A percentile compares a stretch with the other conserved stretches of the same genome.
These are phyloP conservation scores for Astrothelium macrocarpum DNA, from an alignment of 495 filamentous ascomycete genomes.

Conservation along the genomic window DNA sequence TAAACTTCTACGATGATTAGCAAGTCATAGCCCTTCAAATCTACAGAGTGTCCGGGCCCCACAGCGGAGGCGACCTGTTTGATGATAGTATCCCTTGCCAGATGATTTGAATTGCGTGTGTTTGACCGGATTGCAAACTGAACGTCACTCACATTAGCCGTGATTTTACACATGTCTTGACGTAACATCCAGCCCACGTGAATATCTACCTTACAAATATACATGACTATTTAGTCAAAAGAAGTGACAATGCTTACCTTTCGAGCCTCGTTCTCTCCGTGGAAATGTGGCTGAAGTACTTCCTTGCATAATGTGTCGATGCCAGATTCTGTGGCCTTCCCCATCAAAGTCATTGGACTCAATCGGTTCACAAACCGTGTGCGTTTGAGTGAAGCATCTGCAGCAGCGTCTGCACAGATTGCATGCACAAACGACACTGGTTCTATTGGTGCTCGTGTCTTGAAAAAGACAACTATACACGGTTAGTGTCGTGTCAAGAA, in stretches of 20 bases:
- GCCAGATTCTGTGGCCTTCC: conserved; percentile 69
- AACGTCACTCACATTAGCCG: neutral
- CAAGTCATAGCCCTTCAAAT: conserved; percentile 70
- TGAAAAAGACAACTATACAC: conserved; percentile 52
- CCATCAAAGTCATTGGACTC: conserved; percentile 66
- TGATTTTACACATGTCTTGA: neutral
- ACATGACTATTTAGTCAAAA: too few relatives aligned
- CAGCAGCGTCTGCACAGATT: conserved; percentile 56
- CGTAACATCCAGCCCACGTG: neutral
- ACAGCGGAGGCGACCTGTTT: conserved; percentile 62
- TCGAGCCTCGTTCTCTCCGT: conserved; percentile 20
- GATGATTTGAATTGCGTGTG: conserved; percentile 64
- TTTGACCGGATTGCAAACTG: conserved; percentile 88
- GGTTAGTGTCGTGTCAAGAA: conserved; percentile 9
- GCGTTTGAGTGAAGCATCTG: conserved; percentile 44
- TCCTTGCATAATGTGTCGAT: conserved; percentile 59
- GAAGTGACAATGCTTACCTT: conserved; percentile 14
- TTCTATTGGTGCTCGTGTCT: conserved; percentile 57
- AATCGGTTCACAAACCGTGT: conserved; percentile 74
- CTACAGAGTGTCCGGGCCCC: conserved; percentile 64
- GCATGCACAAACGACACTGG: conserved; percentile 68
- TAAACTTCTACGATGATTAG: conserved; percentile 83
- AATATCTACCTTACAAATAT: too few relatives aligned
- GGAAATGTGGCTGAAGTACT: conserved; percentile 67
- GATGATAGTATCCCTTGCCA: conserved; percentile 70